These are phyloP conservation scores for Hansenula sp. DNA, from an alignment of 1,139 yeast genomes.

Conservation along the genomic window DNA sequence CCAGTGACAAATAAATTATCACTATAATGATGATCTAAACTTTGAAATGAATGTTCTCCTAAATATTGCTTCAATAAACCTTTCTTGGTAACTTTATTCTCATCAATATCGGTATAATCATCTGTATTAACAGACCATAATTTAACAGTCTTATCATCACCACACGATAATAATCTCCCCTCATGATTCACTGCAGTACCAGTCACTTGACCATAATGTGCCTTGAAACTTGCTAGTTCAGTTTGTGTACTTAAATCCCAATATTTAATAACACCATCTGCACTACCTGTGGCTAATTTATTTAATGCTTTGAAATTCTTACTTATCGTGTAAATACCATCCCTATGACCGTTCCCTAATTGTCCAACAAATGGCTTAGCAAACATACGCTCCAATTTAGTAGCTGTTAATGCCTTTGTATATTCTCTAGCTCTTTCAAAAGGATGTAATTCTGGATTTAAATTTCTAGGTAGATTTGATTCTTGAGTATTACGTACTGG, in stretches of 20 bases:
- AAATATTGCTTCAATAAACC: slow-evolving; percentile 73
- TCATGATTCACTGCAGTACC: slow-evolving; percentile 81
- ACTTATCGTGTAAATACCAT: slow-evolving; percentile 90
- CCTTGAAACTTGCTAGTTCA: slow-evolving; percentile 75
- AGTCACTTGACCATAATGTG: slow-evolving; percentile 87
- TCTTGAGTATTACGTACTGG: slow-evolving; percentile 92
- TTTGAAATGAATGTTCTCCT: slow-evolving; percentile 82
- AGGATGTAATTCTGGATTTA: slow-evolving; percentile 94
- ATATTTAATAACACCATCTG: slow-evolving; percentile 90
- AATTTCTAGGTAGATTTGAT: slow-evolving; percentile 80
- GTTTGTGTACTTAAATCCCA: slow-evolving; percentile 82
- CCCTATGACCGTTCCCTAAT: slow-evolving; percentile 90
- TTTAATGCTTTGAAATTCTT: slow-evolving; percentile 68
- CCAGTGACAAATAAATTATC: slow-evolving; percentile 85
- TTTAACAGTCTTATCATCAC: slow-evolving; percentile 86
- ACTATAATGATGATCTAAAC: slow-evolving; percentile 79
- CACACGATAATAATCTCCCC: slow-evolving; percentile 73
- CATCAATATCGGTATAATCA: slow-evolving; percentile 32
- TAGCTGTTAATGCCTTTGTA: slow-evolving; percentile 90
- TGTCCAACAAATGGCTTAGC: slow-evolving; percentile 98
- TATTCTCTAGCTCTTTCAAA: slow-evolving; percentile 97
- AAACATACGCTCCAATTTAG: slow-evolving; percentile 93
- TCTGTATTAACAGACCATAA: slow-evolving; percentile 58
- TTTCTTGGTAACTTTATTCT: slow-evolving; percentile 26
- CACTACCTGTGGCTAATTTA: slow-evolving; percentile 86